Evolutionary conservation across 2,329 filamentous ascomycete species (phyloP), one percentile per base, ranked within the genome.

Genomic region (Sporothrix euskadiensis): DNA sequence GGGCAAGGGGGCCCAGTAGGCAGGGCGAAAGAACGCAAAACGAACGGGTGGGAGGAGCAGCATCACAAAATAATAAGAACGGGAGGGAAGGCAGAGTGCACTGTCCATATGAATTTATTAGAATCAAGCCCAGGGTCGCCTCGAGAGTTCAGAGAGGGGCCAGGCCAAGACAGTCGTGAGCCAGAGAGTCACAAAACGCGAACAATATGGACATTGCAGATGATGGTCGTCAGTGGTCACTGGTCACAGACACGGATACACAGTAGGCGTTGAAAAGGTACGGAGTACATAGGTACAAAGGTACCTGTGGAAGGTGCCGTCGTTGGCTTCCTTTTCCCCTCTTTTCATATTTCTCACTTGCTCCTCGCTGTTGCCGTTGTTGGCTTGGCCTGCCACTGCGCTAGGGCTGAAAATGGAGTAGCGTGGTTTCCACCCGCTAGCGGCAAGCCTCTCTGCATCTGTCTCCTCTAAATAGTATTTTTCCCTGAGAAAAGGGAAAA

Each of bases 331-430:
- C 26, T 19, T 57, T 69, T 19, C 52, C 66, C 49, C 66, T 66
- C 47, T 69, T 69, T 54, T 69, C 66, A 5, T 44, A 30, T 49
- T 69, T 54, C 30, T 54, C 30, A 68, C 61, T n/a, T 65, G 39
- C 39, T 16, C 16, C 41, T 65, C 47, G 49, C 16, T 49, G 9
- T 49, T 30, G 54, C 54, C 41, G 57, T 32, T 44, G 30, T 71
- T 63, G 70, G 26, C 57, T 22, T 63, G 52, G 49, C 35, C n/a
- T 44, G 22, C 52, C 49, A 71, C 5, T 16, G 69, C 69, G 69
- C 73, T 74, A 74, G 69, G 69, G 73, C 73, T 69, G 69, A 68
- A 71, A 66, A 69, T 4, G 56, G 73, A 35, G 73, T 71, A 69
- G 73, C 54, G 52, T 3, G 32, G 4, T 68, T 69, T 41, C 10